These are phyloP conservation scores for Arachis hypogaea DNA, from an alignment of 306 rosid species.

Conservation along the genomic window DNA sequence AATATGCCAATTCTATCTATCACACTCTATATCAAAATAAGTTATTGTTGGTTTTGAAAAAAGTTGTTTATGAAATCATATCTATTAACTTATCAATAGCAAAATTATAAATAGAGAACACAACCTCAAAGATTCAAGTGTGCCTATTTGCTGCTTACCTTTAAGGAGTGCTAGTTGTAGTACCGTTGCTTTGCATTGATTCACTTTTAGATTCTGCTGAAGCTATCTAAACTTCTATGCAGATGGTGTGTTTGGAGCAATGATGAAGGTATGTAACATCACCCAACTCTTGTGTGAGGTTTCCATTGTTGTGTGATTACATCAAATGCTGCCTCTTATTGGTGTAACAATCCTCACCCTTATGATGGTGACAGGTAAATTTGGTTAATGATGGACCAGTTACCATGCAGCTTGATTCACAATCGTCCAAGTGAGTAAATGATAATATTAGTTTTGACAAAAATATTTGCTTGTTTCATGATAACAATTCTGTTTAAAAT, in stretches of 20 bases:
- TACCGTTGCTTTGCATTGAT: conserved; percentile 15
- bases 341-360: conserved; percentile 19
- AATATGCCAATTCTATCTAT: too few species aligned
- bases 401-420: conserved; percentile 91
- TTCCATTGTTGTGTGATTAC: conserved; percentile 15
- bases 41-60: too few species aligned
- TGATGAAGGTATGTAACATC: conserved; percentile 76
- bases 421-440: conserved; percentile 65
- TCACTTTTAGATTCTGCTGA: conserved; percentile 25
- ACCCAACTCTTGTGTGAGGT: conserved; percentile 5
- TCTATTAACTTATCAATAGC: conserved; percentile 13
- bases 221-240: conserved; percentile 32
- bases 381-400: conserved; percentile 96
- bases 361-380: conserved; percentile 60
- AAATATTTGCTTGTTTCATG: neutral
- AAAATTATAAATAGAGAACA: neutral
- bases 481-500: conserved; percentile 26
- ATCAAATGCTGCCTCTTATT: neutral
- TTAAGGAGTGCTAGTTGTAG: conserved; percentile 3
- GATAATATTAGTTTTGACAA: conserved; percentile 20
- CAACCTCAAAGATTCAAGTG: neutral
- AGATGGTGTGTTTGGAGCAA: conserved; percentile 97
- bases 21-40: too few species aligned
- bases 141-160: neutral
- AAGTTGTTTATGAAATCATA: neutral